A percentile compares a stretch with the other conserved stretches of the same genome.
These are phyloP conservation scores for Boletus reticulatus DNA, from an alignment of 768 basidiomycete genomes.

Conservation along the genomic window DNA sequence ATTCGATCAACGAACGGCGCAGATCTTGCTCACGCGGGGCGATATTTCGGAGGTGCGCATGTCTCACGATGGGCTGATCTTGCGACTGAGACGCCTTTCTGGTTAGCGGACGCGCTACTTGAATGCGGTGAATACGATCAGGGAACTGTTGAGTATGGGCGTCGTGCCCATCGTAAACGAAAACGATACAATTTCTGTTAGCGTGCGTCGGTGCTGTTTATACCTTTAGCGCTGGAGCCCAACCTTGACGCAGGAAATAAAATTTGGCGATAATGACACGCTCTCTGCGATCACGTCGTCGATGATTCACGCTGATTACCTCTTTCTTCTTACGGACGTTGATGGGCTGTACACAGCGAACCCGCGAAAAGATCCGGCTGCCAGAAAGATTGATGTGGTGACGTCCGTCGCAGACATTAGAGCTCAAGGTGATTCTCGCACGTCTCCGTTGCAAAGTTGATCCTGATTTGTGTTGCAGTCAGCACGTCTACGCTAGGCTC, in stretches of 20 bases:
- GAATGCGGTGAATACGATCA: conserved; percentile 95
- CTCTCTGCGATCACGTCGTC: conserved; percentile 95
- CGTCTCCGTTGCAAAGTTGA: background rate
- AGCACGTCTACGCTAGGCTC: conserved; percentile 92
- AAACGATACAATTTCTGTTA: conserved; percentile 97
- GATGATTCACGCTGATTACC: conserved; percentile 97
- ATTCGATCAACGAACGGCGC: conserved; percentile 92
- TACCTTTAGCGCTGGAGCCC: background rate
- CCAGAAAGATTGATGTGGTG: conserved; percentile 79
- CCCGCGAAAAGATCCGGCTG: conserved; percentile 84
- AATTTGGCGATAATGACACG: conserved; percentile 99
- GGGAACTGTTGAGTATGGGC: conserved; percentile 88
- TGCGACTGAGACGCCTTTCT: conserved; percentile 4
- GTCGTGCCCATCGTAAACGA: conserved; percentile 99
- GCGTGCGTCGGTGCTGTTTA: conserved; percentile 53
- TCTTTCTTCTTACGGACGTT: conserved; percentile 95
- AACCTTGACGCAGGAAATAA: conserved; percentile 76
- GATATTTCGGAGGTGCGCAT: conserved; percentile 90
- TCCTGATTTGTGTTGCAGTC: conserved; percentile 44
- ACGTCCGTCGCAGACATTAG: conserved; percentile 81
- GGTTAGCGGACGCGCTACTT: conserved; percentile 87
- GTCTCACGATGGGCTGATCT: background rate
- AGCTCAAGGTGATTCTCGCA: conserved; percentile 56
- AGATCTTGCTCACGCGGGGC: conserved; percentile 89
- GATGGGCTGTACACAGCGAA: conserved; percentile 95